Base-by-base conservation (phyloP, 1,284 basidiomycete genomes). In the Tylopilus sp. region DNA sequence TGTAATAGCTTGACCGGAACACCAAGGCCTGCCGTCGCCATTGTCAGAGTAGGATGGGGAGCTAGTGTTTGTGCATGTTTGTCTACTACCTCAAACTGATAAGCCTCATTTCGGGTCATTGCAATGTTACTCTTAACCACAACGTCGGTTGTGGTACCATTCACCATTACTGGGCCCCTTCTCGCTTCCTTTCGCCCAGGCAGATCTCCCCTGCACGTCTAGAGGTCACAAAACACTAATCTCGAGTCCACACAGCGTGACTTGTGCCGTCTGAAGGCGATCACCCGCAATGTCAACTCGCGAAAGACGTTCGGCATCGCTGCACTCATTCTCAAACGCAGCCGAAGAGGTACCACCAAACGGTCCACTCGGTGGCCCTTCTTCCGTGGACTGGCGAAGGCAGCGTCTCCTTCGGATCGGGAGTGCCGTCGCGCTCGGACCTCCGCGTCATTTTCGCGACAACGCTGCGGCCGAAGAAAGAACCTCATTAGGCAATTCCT, bases 1-100 rank as follows among this genome's bases (percentile, higher is more conserved):
- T 96, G 92, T 39, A 96, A 76, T 38, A 96, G 82, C 70, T 96
- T 96, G 58, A 95, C 87, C 57, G 92, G 92, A 48, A 96, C 89
- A 68, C 92, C 91, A 59, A 94, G 82, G 55, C 89, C 84, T 51
- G 70, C 60, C 19, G 60, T 66, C 46, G 64, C 23, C 64, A 70
- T 66, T 39, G n/a, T n/a, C n/a, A n/a, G n/a, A n/a, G n/a, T n/a
- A n/a, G n/a, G n/a, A n/a, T n/a, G n/a, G n/a, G n/a, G n/a, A n/a
- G n/a, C n/a, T 16, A 10, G 12, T 53, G 42, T 63, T 63, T 57
- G 51, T 18, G n/a, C 29, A 2, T 65, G 2, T 70, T 69, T 66
- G 58, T 41, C 10, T 6, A 7, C 16, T 3, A 9, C 23, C 25
- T 31, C 18, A 26, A 10, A 30, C 29, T 26, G 21, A 47, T 30